Evolutionary conservation across 345 rosid genomes (phyloP), one percentile per base, ranked within the genome.

Genomic region (Garcia nutans): DNA sequence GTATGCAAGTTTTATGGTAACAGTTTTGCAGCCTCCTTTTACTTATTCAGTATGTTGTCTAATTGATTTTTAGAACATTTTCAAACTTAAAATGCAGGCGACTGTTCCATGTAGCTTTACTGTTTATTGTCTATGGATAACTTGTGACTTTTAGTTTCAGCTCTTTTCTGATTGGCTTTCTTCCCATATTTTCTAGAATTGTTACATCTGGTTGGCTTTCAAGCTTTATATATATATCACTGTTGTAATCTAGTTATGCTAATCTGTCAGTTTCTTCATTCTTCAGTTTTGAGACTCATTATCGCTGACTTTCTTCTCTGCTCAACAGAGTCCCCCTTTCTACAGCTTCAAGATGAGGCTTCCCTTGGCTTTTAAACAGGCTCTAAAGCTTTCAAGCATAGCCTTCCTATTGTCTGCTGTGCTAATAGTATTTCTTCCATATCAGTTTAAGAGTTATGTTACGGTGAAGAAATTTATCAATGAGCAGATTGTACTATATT

Each of bases 321-420:
- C 37, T 85, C 56, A 61, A 66, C 89, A 96, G 99, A 94, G 98
- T 60, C 91, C 89, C 33, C 88, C 83, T 49, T 90, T 87, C 86
- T 96, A 87, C 80, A 89, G 93, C 86, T 93, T 93, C 86, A 96
- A 96, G 84, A 92, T 92, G 89, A 97, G 90, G 33, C 82, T 93
- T 63, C 90, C 92, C 56, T 82, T 86, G 5, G 91, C 97, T 20
- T 17, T 80, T 56, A 60, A 74, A 37, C 78, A 78, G 45, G 92
- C 96, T 67, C 67, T 92, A 26, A 88, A 84, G 88, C 86, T 93
- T 45, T 96, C 97, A 0, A 80, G 76, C 56, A 63, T 56, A 52
- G 86, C 89, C 44, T 87, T 79, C 76, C 31, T 90, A 33, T 58
- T 85, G 60, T 90, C 93, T 9, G 82, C 85, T 24, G 52, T 85